Conservation (phyloP, 768 basidiomycete genomes). For the Boletus huronensis region DNA sequence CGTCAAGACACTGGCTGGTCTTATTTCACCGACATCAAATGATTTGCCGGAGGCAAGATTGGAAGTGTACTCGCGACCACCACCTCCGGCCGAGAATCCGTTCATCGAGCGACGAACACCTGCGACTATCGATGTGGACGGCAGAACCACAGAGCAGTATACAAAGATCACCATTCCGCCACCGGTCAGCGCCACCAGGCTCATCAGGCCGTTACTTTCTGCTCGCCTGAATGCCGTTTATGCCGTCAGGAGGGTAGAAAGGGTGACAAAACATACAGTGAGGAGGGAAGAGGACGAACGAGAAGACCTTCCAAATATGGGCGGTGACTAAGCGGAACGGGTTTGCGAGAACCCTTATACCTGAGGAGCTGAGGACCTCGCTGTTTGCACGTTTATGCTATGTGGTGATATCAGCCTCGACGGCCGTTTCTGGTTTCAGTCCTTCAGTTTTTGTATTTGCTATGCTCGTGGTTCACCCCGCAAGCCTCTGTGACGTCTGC, state of each 20-base stretch:
- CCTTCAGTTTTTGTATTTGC: slow-evolving; percentile 25
- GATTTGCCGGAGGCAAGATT: slow-evolving; percentile 20
- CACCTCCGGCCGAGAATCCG: slow-evolving; percentile 36
- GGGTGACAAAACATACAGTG: not conserved
- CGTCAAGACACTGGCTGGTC: slow-evolving; percentile 38
- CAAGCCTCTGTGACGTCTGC: slow-evolving; percentile 76
- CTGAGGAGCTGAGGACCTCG: slow-evolving; percentile 11
- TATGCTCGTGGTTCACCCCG: slow-evolving; percentile 64
- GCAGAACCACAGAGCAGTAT: not conserved
- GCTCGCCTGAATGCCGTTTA: slow-evolving; percentile 29
- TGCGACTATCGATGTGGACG: not conserved
- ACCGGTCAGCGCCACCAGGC: not conserved
- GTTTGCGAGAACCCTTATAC: slow-evolving; percentile 20
- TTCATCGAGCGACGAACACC: slow-evolving; percentile 30
- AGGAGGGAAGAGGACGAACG: not conserved
- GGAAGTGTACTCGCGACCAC: slow-evolving; percentile 38
- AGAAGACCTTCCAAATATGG: slow-evolving; percentile 20
- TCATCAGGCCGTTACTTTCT: slow-evolving; percentile 19
- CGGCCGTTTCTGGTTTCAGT: slow-evolving; percentile 26
- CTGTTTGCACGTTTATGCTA: slow-evolving; percentile 33
- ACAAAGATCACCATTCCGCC: not conserved
- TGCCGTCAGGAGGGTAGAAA: not conserved
- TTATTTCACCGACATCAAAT: slow-evolving; percentile 27
- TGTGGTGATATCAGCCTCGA: slow-evolving; percentile 31
- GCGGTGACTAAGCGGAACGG: slow-evolving; percentile 22